Percentiles rank a stretch among this genome's conserved stretches.
These are phyloP conservation scores for Neurospora sp. DNA, from an alignment of 495 filamentous ascomycete species.

Conservation along the genomic window DNA sequence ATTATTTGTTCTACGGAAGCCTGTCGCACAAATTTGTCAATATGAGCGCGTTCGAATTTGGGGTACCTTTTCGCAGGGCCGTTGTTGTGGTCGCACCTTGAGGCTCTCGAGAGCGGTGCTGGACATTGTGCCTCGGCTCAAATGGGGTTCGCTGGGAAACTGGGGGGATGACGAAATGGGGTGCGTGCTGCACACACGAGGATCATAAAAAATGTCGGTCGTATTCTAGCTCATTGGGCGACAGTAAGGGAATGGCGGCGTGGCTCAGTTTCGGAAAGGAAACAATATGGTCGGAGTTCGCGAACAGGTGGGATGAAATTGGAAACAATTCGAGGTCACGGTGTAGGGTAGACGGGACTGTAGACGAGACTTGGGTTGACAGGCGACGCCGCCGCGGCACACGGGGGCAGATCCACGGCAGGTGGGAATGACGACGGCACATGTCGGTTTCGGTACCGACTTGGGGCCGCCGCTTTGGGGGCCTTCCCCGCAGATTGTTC, in stretches of 20 bases:
- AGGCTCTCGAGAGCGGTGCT: slow-evolving; percentile 19
- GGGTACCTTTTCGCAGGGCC: not conserved
- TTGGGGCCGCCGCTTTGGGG: not conserved
- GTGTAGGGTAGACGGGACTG: not conserved
- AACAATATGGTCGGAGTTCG: not conserved
- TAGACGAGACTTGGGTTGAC: not conserved
- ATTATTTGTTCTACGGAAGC: slow-evolving; percentile 55
- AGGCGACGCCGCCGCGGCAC: not conserved
- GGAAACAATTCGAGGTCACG: not conserved
- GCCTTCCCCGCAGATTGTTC: not conserved
- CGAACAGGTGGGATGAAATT: not conserved
- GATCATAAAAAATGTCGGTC: not conserved
- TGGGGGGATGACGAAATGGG: not conserved
- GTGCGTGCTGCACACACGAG: not conserved
- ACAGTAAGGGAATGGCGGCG: not conserved
- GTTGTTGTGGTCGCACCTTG: slow-evolving; percentile 19
- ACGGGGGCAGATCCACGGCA: not conserved
- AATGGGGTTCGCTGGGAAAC: not conserved
- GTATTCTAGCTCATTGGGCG: not conserved
- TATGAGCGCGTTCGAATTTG: not conserved
- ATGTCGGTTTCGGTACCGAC: not conserved
- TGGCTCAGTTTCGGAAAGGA: not conserved
- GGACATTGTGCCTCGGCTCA: slow-evolving; percentile 29
- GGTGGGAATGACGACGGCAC: not conserved
- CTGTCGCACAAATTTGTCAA: slow-evolving; percentile 17